Percentiles rank a stretch among this genome's conserved stretches.
phyloP scores from a whole-genome alignment of 768 basidiomycete species.

The Termitomyces sp. region DNA sequence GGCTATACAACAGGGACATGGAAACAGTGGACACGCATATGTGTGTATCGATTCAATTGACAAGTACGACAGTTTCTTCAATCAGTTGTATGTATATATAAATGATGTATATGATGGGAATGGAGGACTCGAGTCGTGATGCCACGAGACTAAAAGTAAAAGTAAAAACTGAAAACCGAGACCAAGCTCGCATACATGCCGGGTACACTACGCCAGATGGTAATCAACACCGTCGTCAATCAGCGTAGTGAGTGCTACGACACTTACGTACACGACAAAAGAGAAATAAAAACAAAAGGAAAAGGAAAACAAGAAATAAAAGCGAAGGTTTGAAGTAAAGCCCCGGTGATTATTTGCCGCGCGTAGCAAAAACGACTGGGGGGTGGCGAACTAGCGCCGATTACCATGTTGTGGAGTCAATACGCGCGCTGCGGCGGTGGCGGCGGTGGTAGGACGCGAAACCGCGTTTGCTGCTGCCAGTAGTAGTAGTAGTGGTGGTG shows the following conservation, averaged over 20 bases:
- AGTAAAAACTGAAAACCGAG: background rate
- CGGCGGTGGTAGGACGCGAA: background rate
- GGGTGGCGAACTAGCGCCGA: background rate
- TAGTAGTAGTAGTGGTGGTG: background rate
- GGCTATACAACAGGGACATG: background rate
- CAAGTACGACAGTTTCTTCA: background rate
- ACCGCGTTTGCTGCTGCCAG: background rate
- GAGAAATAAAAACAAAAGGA: background rate
- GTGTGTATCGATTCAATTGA: background rate
- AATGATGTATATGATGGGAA: background rate
- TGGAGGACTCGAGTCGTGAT: background rate
- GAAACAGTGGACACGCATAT: background rate
- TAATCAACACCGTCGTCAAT: slow-evolving; percentile 9
- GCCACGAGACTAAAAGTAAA: background rate
- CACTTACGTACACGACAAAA: background rate
- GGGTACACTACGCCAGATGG: background rate
- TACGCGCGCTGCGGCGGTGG: background rate
- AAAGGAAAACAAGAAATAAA: background rate
- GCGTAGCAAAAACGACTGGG: background rate
- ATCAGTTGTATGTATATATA: background rate
- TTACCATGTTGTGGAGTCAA: slow-evolving; percentile 3
- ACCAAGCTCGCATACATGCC: background rate
- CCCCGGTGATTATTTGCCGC: background rate
- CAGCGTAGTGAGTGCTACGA: background rate
- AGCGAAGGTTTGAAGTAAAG: too few relatives aligned